Evolutionary conservation across 176 grass and related monocot genomes (phyloP).

Genomic region (Oryza glaberrima): DNA sequence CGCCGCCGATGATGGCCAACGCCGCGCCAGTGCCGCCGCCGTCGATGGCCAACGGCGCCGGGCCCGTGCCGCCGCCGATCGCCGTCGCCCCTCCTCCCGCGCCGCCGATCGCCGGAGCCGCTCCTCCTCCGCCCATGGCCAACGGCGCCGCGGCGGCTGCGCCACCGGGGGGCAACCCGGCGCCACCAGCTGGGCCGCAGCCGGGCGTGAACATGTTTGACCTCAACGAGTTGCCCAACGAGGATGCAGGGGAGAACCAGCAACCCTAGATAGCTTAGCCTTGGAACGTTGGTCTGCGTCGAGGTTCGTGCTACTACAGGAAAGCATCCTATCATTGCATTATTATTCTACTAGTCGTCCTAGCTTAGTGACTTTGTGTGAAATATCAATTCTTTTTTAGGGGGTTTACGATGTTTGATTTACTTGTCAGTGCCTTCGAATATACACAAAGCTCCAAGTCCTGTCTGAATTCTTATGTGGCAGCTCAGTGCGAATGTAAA

Average conservation of each 20-base stretch:
- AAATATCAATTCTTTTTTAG: constrained; percentile 3
- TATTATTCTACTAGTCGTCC: neutral
- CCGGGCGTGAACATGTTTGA: neutral
- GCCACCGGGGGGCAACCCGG: no score
- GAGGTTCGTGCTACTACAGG: constrained; percentile 3
- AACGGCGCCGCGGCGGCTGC: no score
- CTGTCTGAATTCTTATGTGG: neutral
- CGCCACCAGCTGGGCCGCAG: neutral
- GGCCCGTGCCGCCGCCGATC: no score
- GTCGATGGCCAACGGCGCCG: no score
- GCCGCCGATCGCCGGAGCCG: neutral
- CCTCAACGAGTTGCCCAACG: constrained; percentile 47
- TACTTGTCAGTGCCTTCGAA: neutral
- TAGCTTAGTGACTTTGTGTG: neutral
- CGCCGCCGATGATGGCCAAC: no score
- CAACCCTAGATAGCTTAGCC: constrained; percentile 13
- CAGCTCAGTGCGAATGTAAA: neutral
- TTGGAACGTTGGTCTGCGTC: constrained; percentile 4
- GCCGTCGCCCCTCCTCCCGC: no score
- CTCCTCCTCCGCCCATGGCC: no score
- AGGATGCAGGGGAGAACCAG: neutral
- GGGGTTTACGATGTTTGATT: neutral
- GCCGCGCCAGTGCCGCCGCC: no score
- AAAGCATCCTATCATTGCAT: constrained; percentile 6
- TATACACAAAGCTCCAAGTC: neutral